Conservation (phyloP, 2,329 filamentous ascomycete species). For the Nannizzia gypsea region DNA sequence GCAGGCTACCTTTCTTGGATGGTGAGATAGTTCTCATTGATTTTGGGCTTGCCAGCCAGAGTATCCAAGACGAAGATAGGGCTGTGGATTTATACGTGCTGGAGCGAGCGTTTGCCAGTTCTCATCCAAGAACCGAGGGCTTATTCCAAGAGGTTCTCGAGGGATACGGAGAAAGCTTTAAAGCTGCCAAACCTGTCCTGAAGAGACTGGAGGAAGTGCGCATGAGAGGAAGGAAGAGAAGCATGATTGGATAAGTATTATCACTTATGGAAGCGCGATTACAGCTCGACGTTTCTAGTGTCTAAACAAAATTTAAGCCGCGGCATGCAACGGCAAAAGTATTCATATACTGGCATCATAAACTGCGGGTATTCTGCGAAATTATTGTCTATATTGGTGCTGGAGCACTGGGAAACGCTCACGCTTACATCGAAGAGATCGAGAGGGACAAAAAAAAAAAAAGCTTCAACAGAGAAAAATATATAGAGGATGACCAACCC, state of each 20-base stretch:
- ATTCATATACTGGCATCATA: neutral
- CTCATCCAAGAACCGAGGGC: conserved; percentile 72
- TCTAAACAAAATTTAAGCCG: neutral
- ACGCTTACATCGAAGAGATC: neutral
- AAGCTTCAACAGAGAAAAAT: neutral
- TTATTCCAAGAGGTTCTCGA: conserved; percentile 63
- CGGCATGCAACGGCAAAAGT: neutral
- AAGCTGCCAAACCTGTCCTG: conserved; percentile 61
- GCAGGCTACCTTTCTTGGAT: conserved; percentile 29
- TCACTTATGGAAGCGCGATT: neutral
- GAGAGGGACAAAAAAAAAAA: neutral
- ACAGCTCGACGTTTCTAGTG: neutral
- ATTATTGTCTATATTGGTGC: neutral
- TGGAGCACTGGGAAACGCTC: neutral
- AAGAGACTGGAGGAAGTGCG: conserved; percentile 82
- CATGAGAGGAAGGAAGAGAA: conserved; percentile 87
- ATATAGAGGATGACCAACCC: neutral
- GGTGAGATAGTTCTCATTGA: conserved; percentile 87
- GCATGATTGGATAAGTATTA: conserved; percentile 73
- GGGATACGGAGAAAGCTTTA: conserved; percentile 63
- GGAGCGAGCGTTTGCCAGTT: conserved; percentile 87
- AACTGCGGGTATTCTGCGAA: neutral
- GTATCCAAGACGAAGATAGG: conserved; percentile 74
- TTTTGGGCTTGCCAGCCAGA: conserved; percentile 79
- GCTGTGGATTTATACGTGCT: conserved; percentile 94